Percentiles rank a stretch among this genome's conserved stretches.
phyloP scores from a whole-genome alignment of 192 early-diverging fungal species.

The Backusella australiensis region DNA sequence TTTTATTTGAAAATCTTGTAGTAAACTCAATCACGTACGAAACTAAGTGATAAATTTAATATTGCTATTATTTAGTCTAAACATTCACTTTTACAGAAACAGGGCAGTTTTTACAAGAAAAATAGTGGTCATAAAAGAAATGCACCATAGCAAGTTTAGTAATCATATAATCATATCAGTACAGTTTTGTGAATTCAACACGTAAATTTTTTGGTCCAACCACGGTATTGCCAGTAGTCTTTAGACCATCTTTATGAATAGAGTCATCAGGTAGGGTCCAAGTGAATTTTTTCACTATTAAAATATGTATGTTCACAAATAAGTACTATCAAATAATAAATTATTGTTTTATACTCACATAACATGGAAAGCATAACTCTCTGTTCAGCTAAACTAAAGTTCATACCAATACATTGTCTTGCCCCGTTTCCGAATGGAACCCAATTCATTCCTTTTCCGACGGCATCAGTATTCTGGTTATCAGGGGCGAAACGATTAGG shows the following conservation, averaged over 20 bases:
- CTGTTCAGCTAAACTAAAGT: constrained; percentile 60
- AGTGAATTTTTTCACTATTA: constrained; percentile 19
- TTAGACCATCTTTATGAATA: neutral
- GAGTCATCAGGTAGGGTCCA: constrained; percentile 20
- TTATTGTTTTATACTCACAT: constrained; percentile 18
- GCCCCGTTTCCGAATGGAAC: constrained; percentile 59
- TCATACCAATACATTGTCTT: constrained; percentile 63
- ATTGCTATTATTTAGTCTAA: too few relatives aligned
- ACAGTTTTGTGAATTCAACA: neutral
- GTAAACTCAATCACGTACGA: too few relatives aligned
- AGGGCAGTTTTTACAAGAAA: too few relatives aligned
- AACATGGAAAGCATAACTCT: constrained; percentile 51
- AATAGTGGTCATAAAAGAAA: too few relatives aligned
- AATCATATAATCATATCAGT: neutral
- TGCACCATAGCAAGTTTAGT: too few relatives aligned
- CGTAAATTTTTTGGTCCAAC: neutral
- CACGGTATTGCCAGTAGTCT: neutral
- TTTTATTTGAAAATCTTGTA: too few relatives aligned
- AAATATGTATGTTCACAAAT: neutral
- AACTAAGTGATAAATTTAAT: too few relatives aligned
- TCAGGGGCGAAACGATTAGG: constrained; percentile 46
- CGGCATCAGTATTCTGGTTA: neutral
- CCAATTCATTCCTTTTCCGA: constrained; percentile 21
- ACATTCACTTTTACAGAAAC: too few relatives aligned
- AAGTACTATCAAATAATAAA: neutral